Evolutionary conservation across 495 filamentous ascomycete species (phyloP).

Genomic region (Penicillium tannophilum): DNA sequence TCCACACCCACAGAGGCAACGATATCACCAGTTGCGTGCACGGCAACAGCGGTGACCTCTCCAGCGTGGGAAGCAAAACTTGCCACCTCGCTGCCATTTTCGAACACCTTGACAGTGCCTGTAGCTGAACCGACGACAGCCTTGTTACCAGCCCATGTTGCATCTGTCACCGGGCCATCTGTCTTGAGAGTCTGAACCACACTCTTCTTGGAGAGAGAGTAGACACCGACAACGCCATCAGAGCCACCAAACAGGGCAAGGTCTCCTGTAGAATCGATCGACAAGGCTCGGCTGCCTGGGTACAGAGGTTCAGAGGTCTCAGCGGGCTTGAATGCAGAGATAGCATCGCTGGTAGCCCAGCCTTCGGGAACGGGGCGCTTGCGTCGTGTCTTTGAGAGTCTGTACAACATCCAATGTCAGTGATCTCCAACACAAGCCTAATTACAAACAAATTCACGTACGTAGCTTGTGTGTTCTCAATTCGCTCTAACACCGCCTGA

Average conservation of each 20-base stretch:
- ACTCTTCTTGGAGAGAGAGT: slow-evolving; percentile 71
- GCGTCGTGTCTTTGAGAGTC: slow-evolving; percentile 79
- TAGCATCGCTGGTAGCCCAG: slow-evolving; percentile 77
- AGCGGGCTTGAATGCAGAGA: slow-evolving; percentile 66
- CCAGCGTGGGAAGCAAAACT: slow-evolving; percentile 79
- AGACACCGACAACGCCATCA: slow-evolving; percentile 77
- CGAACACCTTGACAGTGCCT: slow-evolving; percentile 78
- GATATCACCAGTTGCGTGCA: slow-evolving; percentile 84
- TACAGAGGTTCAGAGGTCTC: slow-evolving; percentile 63
- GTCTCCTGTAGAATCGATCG: slow-evolving; percentile 64
- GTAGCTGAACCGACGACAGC: slow-evolving; percentile 73
- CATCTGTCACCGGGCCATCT: slow-evolving; percentile 73
- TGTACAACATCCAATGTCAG: slow-evolving; percentile 37
- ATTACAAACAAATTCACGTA: slow-evolving; percentile 44
- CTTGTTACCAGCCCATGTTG: slow-evolving; percentile 71
- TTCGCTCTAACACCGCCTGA: slow-evolving; percentile 67
- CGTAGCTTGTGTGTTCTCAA: slow-evolving; percentile 77
- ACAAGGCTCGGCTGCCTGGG: slow-evolving; percentile 64
- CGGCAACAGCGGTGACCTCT: slow-evolving; percentile 69
- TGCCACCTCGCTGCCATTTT: slow-evolving; percentile 63
- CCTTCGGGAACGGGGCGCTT: slow-evolving; percentile 83
- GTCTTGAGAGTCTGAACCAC: slow-evolving; percentile 67
- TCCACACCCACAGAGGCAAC: slow-evolving; percentile 86
- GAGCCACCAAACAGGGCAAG: slow-evolving; percentile 78
- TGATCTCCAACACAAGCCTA: slow-evolving; percentile 6